A percentile compares a stretch with the other conserved stretches of the same genome.
Evolutionary conservation across 2,329 filamentous ascomycete species (phyloP).

Genomic region (Apiospora sp.): DNA sequence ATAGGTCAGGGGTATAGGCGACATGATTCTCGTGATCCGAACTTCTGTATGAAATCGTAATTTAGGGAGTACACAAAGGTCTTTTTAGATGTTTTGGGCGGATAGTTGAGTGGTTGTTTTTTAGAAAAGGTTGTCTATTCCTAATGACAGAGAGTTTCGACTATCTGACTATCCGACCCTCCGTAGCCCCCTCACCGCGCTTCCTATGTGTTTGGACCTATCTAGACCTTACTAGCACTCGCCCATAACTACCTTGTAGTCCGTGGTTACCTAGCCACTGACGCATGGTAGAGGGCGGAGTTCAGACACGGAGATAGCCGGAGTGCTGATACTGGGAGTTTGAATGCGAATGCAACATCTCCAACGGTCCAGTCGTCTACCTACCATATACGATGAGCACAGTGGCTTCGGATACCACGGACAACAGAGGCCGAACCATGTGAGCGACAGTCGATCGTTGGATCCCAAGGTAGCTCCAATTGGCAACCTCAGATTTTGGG

Average conservation of each 20-base stretch:
- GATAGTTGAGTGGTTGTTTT: background rate
- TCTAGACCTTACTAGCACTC: background rate
- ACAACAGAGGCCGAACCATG: too few relatives aligned
- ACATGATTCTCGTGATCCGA: slow-evolving; percentile 18
- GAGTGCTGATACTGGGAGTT: background rate
- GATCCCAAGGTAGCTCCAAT: background rate
- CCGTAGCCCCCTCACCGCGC: background rate
- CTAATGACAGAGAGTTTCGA: background rate
- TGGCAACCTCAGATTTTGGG: background rate
- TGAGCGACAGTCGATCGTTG: background rate
- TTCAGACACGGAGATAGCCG: background rate
- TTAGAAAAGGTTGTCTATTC: background rate
- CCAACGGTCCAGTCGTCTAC: background rate
- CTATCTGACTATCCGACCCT: background rate
- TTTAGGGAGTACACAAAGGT: background rate
- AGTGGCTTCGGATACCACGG: background rate
- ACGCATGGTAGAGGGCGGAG: background rate
- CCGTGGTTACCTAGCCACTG: background rate
- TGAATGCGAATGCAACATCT: background rate
- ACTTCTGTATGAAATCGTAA: background rate
- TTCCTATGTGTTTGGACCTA: background rate
- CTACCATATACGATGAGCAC: background rate
- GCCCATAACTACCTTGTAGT: background rate
- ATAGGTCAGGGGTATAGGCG: slow-evolving; percentile 32
- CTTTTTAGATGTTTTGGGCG: background rate